Evolutionary conservation across 768 basidiomycete species (phyloP).

Genomic region (Strobilomyces echinocephalus): DNA sequence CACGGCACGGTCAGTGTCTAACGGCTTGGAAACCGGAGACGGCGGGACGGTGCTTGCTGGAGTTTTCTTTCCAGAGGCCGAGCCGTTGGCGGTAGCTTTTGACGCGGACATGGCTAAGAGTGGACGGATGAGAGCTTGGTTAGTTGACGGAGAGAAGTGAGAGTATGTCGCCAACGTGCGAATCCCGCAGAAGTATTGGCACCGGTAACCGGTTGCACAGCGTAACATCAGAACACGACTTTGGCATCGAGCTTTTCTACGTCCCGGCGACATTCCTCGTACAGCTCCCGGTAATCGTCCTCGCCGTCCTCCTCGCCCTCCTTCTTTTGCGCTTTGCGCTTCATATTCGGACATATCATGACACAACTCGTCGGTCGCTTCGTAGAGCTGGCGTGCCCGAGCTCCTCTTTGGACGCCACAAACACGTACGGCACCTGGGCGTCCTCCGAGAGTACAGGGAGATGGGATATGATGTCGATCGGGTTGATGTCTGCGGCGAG

Average conservation of each 20-base stretch:
- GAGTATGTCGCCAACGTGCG: constrained; percentile 17
- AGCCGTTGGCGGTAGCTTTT: constrained; percentile 53
- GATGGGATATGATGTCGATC: constrained; percentile 96
- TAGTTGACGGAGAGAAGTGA: constrained; percentile 17
- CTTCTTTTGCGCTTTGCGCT: constrained; percentile 64
- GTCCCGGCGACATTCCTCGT: constrained; percentile 82
- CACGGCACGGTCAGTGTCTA: constrained; percentile 16
- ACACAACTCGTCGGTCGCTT: constrained; percentile 99
- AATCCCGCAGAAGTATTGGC: constrained; percentile 5
- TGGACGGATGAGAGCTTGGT: constrained; percentile 26
- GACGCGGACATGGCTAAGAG: constrained; percentile 32
- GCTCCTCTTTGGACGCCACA: constrained; percentile 88
- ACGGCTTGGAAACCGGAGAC: constrained; percentile 22
- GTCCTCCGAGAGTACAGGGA: constrained; percentile 93
- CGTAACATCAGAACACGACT: constrained; percentile 50
- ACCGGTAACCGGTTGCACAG: background rate
- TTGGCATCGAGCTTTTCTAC: constrained; percentile 75
- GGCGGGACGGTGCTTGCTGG: constrained; percentile 26
- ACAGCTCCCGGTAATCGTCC: constrained; percentile 81
- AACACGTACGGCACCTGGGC: constrained; percentile 87
- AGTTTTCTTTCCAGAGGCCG: constrained; percentile 32
- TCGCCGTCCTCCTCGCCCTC: constrained; percentile 61
- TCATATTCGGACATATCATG: constrained; percentile 82
- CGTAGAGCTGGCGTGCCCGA: constrained; percentile 92
- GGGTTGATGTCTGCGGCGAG: constrained; percentile 97